These are phyloP conservation scores for Dactylellina drechsleri DNA, from an alignment of 2,329 filamentous ascomycete species.

Conservation along the genomic window DNA sequence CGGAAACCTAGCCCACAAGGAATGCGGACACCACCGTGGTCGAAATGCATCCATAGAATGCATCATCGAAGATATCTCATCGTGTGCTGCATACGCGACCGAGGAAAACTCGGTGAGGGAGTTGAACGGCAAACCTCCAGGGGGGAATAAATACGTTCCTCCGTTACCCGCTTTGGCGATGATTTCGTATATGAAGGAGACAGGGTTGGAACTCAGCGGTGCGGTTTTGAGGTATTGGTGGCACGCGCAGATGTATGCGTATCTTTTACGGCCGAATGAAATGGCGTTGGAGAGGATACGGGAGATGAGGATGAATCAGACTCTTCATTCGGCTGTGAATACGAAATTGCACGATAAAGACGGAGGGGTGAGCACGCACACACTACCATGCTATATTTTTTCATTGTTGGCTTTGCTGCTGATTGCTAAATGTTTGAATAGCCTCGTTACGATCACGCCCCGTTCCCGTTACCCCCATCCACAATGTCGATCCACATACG, in stretches of 20 bases:
- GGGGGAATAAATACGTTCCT: constrained; percentile 23
- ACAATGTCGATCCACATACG: constrained; percentile 49
- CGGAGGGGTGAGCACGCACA: background rate
- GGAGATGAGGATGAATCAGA: constrained; percentile 39
- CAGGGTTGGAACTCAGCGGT: constrained; percentile 20
- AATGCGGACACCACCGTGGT: constrained; percentile 24
- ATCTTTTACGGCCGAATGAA: constrained; percentile 42
- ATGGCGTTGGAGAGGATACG: constrained; percentile 28
- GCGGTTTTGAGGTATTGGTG: constrained; percentile 48
- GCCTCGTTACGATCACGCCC: background rate
- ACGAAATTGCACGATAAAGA: background rate
- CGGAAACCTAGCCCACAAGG: constrained; percentile 8
- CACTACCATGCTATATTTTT: too few relatives aligned
- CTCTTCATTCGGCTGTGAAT: constrained; percentile 4
- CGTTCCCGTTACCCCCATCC: constrained; percentile 40
- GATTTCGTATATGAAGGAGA: constrained; percentile 33
- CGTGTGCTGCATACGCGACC: constrained; percentile 31
- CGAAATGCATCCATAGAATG: constrained; percentile 38
- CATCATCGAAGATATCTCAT: constrained; percentile 40
- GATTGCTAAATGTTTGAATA: background rate
- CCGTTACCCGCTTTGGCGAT: constrained; percentile 27
- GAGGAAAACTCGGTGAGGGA: constrained; percentile 33
- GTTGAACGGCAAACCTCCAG: background rate
- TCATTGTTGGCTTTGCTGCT: background rate
- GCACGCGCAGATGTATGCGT: constrained; percentile 44